phyloP scores from a whole-genome alignment of 306 rosid genomes.

The barrel medic (Medicago truncatula) region MtrunA17r5.0-ANR NC_053045.1:38276001-38276500 shows the following conservation, averaged over 20 bases:
- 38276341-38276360: conserved; percentile 12
- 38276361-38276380: not conserved
- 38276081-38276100: not conserved
- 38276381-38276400: conserved; percentile 10
- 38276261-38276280: conserved; percentile 6
- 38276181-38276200: not conserved
- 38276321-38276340: conserved; percentile 17
- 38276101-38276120: not conserved
- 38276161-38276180: not conserved
- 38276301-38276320: conserved; percentile 7
- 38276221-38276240: conserved; percentile 11
- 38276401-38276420: conserved; percentile 24
- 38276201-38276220: conserved; percentile 27
- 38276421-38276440: conserved; percentile 7
- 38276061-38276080: not conserved
- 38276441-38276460: not conserved
- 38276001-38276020: not conserved
- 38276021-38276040: conserved; percentile 3
- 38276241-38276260: conserved; percentile 24
- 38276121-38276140: not conserved
- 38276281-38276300: conserved; percentile 20
- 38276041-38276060: not conserved
- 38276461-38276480: not conserved
- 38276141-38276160: not conserved
- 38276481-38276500: conserved; percentile 12